Evolutionary conservation across 371 early-diverging fungal species (phyloP), one percentile per base, ranked within the genome.

Genomic region (Apophysomyces sp.): DNA sequence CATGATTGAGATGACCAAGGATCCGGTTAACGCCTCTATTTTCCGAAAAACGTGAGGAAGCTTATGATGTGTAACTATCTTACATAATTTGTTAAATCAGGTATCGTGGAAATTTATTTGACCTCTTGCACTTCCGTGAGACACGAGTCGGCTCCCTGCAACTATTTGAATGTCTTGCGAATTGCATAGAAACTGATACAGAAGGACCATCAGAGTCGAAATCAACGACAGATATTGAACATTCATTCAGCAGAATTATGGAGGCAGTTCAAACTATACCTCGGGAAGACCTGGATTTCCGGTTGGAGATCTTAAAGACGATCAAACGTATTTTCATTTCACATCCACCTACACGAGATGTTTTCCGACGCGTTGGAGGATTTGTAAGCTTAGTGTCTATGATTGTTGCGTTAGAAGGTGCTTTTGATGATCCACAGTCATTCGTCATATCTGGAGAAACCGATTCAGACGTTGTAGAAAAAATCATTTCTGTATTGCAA

Each of bases 321-420:
- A 77, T 88, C 49, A 76, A 75, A 15, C 73, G 80, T 0, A 77
- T 86, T 5, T 78, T 89, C 39, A 37, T 69, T 16, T 65, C 78
- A 2, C 83, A 83, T 53, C 52, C 66, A 5, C 62, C 68, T 11
- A 69, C 71, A 4, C 72, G 81, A 40, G 84, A 87, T 58, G 80
- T 81, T 15, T 88, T 90, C 55, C 80, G 88, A 30, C 73, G 76
- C 30, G 77, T 73, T 9, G 88, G 89, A 0, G 90, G 90, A 7
- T 89, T 83, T 63, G 83, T 89, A 8, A 84, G 83, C 31, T 62
- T 87, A 24, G 80, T 89, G 0, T 88, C 87, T 2, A 82, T 88
- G 53, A 69, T 89, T 26, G 82, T 87, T 12, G 71, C 85, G 0
- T 59, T 89, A 27, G 89, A 89, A 66, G 81, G 82, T 18, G 78